phyloP scores from a whole-genome alignment of 169 alveolate species.

The Fabrea salina region DNA sequence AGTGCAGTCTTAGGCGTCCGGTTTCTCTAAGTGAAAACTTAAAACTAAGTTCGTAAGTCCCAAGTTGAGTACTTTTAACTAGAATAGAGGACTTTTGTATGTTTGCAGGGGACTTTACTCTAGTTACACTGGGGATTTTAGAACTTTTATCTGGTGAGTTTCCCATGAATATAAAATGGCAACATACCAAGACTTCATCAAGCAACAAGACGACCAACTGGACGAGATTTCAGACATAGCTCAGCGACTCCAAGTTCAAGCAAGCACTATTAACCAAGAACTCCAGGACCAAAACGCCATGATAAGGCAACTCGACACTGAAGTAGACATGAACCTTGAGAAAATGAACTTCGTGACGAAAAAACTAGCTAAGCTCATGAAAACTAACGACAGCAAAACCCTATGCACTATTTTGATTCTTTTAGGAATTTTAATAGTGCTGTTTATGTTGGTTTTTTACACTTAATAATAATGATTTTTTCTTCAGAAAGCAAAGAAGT shows the following conservation, averaged over 20 bases:
- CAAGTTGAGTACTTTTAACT: too few species aligned
- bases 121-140: too few species aligned
- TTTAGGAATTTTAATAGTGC: neutral
- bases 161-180: neutral
- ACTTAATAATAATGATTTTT: neutral
- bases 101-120: too few species aligned
- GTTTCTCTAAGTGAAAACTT: too few species aligned
- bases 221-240: constrained; percentile 65
- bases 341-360: constrained; percentile 65
- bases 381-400: constrained; percentile 50
- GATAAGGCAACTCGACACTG: constrained; percentile 29
- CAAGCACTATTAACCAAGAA: constrained; percentile 60
- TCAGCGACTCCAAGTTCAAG: constrained; percentile 55
- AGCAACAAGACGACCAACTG: constrained; percentile 60
- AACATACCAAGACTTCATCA: neutral
- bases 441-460: constrained; percentile 16
- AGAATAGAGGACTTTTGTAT: too few species aligned
- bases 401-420: constrained; percentile 18
- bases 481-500: neutral
- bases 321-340: constrained; percentile 30
- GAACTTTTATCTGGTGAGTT: too few species aligned
- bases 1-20: too few species aligned
- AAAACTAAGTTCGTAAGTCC: too few species aligned
- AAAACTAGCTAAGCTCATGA: constrained; percentile 39
- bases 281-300: constrained; percentile 55